A percentile compares a stretch with the other conserved stretches of the same genome.
Conservation (phyloP, 192 early-diverging fungal genomes). For the Coemansia sp. region DNA sequence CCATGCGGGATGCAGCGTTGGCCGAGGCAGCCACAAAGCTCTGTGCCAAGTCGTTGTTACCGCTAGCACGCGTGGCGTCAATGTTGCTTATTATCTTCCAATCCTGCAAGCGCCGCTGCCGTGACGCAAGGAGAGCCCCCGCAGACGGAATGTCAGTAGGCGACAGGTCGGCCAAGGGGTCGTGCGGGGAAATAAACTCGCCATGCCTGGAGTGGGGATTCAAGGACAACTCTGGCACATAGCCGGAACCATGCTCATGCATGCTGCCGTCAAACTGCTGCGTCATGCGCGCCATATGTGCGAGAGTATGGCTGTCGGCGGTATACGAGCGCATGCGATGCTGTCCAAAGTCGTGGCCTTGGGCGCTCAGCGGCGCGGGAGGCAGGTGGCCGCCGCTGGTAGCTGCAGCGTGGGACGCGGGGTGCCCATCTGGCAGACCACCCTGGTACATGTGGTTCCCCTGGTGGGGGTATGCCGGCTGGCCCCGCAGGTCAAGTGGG, state of each 20-base stretch:
- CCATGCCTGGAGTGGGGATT: background rate
- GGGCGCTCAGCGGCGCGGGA: background rate
- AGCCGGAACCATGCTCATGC: background rate
- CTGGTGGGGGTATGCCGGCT: constrained; percentile 1
- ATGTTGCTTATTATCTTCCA: constrained; percentile 44
- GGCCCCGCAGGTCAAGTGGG: constrained; percentile 12
- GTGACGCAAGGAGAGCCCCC: constrained; percentile 30
- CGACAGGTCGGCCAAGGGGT: background rate
- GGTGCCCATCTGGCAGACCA: background rate
- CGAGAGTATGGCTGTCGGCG: constrained; percentile 20
- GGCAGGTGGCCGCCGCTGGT: background rate
- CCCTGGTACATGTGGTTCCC: constrained; percentile 11
- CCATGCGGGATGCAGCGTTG: too few species aligned
- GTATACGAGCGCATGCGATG: constrained; percentile 26
- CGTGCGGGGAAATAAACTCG: background rate
- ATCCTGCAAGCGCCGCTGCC: constrained; percentile 41
- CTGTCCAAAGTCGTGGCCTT: background rate
- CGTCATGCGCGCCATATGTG: background rate
- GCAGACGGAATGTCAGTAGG: constrained; percentile 17
- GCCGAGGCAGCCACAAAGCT: background rate
- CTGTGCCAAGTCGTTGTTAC: background rate
- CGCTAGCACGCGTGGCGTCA: constrained; percentile 27
- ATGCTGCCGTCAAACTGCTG: constrained; percentile 3
- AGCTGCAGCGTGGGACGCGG: background rate
- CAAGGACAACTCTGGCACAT: background rate